Conservation (phyloP, 2,329 filamentous ascomycete species). For the Cladophialophora chaetospira region DNA sequence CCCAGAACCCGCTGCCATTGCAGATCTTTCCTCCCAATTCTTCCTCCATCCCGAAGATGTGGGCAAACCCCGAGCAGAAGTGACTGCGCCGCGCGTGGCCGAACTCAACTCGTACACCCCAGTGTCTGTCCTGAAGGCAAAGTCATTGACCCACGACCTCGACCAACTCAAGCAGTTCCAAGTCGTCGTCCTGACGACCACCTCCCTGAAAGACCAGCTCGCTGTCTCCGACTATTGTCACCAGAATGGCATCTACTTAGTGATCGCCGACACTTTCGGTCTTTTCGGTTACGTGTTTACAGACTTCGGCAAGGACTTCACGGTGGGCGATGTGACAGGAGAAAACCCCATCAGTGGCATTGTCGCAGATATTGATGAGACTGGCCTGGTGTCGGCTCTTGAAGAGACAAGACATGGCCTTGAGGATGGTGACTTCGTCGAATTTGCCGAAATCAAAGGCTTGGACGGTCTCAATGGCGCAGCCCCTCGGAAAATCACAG, state of each 20-base stretch:
- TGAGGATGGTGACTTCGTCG: constrained; percentile 95
- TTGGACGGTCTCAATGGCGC: constrained; percentile 84
- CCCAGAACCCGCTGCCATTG: constrained; percentile 76
- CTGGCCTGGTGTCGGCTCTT: constrained; percentile 86
- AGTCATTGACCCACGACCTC: constrained; percentile 72
- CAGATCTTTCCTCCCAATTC: constrained; percentile 95
- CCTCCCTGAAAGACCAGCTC: constrained; percentile 76
- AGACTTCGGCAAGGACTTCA: constrained; percentile 94
- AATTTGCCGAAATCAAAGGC: constrained; percentile 88
- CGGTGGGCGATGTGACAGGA: constrained; percentile 83
- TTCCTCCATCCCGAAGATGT: constrained; percentile 88
- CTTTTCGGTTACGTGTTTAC: constrained; percentile 96
- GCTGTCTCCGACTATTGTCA: constrained; percentile 91
- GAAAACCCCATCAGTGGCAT: constrained; percentile 88
- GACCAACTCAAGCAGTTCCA: constrained; percentile 87
- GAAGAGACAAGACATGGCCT: constrained; percentile 94
- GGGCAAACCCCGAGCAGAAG: constrained; percentile 84
- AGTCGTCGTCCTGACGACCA: constrained; percentile 86
- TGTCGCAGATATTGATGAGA: constrained; percentile 83
- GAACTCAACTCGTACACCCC: constrained; percentile 97
- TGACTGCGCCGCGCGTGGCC: constrained; percentile 84
- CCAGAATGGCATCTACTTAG: constrained; percentile 85
- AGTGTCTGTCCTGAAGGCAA: constrained; percentile 68
- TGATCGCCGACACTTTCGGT: constrained; percentile 86
- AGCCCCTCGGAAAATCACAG: constrained; percentile 84